These are phyloP conservation scores for Peronosclerospora sorghi DNA, from an alignment of 352 stramenopile genomes.

Conservation along the genomic window DNA sequence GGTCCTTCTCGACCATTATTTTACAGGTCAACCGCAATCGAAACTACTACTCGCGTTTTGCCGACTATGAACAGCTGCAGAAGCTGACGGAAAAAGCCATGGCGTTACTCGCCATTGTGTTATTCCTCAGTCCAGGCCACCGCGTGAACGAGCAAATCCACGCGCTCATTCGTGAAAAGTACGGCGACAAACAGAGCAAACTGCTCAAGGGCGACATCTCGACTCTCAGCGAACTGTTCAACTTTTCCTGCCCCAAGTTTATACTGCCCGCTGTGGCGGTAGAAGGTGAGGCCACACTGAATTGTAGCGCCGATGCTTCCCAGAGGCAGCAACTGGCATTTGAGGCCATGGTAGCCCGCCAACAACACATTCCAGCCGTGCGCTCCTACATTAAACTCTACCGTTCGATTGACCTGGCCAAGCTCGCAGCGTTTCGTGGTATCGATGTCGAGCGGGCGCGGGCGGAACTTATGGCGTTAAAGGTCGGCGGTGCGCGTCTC, in stretches of 20 bases:
- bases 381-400: constrained; percentile 96
- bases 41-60: constrained; percentile 87
- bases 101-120: constrained; percentile 84
- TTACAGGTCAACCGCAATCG: constrained; percentile 82
- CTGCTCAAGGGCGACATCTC: constrained; percentile 72
- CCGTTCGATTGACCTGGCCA: constrained; percentile 90
- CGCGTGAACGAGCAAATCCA: constrained; percentile 81
- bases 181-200: constrained; percentile 85
- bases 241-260: constrained; percentile 92
- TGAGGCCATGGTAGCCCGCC: constrained; percentile 80
- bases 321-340: constrained; percentile 82
- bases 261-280: constrained; percentile 78
- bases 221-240: constrained; percentile 85
- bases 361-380: constrained; percentile 85
- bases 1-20: constrained; percentile 84
- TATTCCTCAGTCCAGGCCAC: constrained; percentile 83
- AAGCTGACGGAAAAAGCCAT: constrained; percentile 94
- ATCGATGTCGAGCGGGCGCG: constrained; percentile 59
- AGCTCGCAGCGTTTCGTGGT: constrained; percentile 88
- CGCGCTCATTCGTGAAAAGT: constrained; percentile 89
- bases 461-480: constrained; percentile 72
- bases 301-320: constrained; percentile 50
- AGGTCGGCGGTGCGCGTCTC: constrained; percentile 47
- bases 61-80: constrained; percentile 90
- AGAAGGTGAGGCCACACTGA: constrained; percentile 37